Conservation (phyloP, 2,329 filamentous ascomycete genomes). For the Thermothelomyces thermophilus region DNA sequence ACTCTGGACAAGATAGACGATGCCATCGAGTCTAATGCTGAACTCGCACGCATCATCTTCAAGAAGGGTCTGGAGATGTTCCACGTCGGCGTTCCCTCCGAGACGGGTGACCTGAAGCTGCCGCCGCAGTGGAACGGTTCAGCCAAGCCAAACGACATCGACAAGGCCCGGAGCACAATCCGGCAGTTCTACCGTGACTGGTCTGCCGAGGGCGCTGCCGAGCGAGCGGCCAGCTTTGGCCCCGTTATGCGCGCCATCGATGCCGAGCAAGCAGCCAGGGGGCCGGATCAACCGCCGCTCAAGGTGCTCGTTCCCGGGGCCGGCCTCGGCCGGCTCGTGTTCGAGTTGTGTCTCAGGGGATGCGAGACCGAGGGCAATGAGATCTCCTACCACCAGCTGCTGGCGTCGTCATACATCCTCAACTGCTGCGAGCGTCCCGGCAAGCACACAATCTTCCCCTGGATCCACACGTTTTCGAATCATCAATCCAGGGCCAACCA, state of each 20-base stretch:
- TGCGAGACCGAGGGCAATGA: constrained; percentile 83
- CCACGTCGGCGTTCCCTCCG: constrained; percentile 30
- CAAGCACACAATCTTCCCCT: constrained; percentile 73
- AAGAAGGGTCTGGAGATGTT: constrained; percentile 63
- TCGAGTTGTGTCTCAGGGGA: constrained; percentile 70
- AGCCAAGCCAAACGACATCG: constrained; percentile 68
- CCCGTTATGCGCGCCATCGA: constrained; percentile 64
- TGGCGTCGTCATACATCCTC: constrained; percentile 72
- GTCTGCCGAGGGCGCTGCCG: constrained; percentile 67
- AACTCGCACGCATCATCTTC: constrained; percentile 73
- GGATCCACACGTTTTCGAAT: constrained; percentile 84
- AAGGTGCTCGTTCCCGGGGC: constrained; percentile 82
- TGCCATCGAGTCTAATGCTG: constrained; percentile 82
- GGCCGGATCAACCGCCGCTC: constrained; percentile 34
- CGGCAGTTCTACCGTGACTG: constrained; percentile 95
- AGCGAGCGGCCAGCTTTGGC: constrained; percentile 70
- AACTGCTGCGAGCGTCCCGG: constrained; percentile 56
- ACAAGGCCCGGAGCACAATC: constrained; percentile 88
- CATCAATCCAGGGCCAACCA: constrained; percentile 68
- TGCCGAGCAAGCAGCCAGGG: constrained; percentile 27
- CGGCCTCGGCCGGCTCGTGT: constrained; percentile 80
- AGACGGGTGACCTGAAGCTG: constrained; percentile 39
- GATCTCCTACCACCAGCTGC: constrained; percentile 93
- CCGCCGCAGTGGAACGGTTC: constrained; percentile 61
- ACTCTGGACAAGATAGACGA: constrained; percentile 74